A percentile compares a stretch with the other conserved stretches of the same genome.
Conservation (phyloP, 352 stramenopile genomes). For the Thalassiosira hispida region DNA sequence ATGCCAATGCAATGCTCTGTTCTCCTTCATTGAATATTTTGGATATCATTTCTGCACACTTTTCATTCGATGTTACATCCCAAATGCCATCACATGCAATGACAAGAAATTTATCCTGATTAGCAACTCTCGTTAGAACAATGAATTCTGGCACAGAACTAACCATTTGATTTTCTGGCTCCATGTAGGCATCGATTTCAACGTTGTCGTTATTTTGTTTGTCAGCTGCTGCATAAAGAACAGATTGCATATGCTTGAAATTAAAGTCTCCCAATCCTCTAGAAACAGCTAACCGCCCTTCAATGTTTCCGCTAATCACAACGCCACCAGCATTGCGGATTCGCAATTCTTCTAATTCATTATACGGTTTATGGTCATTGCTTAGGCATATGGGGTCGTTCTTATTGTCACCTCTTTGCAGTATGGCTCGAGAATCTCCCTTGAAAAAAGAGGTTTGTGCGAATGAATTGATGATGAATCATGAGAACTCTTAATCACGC, state of each 20-base stretch:
- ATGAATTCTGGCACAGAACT: conserved; percentile 83
- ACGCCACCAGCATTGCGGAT: conserved; percentile 74
- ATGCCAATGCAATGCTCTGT: conserved; percentile 46
- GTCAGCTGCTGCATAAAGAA: conserved; percentile 1
- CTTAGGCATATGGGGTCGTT: conserved; percentile 51
- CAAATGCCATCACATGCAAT: conserved; percentile 88
- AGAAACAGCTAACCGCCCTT: conserved; percentile 83
- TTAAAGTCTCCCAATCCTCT: conserved; percentile 81
- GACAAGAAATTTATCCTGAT: conserved; percentile 81
- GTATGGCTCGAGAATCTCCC: conserved; percentile 83
- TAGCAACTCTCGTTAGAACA: conserved; percentile 26
- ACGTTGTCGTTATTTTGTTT: background rate
- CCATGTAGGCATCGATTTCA: conserved; percentile 41
- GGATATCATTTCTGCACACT: conserved; percentile 78
- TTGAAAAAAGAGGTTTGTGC: conserved; percentile 73
- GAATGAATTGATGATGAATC: conserved; percentile 84
- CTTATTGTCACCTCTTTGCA: conserved; percentile 30
- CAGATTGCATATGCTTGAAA: conserved; percentile 67
- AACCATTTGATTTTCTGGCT: conserved; percentile 84
- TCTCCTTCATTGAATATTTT: conserved; percentile 59
- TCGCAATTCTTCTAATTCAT: conserved; percentile 62
- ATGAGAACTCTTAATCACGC: no score
- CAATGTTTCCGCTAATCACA: conserved; percentile 75
- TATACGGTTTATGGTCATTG: conserved; percentile 84
- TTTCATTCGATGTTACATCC: conserved; percentile 86